These are phyloP conservation scores for Echinosophora koreensis DNA, from an alignment of 306 rosid species.

Conservation along the genomic window DNA sequence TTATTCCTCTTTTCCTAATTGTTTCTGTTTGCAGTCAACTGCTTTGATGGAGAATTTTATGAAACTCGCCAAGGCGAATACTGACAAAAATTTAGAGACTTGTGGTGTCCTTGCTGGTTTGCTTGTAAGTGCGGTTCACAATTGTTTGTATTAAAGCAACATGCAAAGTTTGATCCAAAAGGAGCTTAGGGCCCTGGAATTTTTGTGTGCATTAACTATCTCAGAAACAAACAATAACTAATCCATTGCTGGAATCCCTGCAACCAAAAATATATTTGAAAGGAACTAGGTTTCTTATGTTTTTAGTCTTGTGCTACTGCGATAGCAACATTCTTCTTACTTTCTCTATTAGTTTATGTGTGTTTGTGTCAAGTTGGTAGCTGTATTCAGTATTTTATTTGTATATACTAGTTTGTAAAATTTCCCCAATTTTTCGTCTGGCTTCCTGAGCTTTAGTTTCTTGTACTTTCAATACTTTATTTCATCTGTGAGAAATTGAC, in stretches of 20 bases:
- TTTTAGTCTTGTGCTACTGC: slow-evolving; percentile 17
- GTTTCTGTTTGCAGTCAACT: slow-evolving; percentile 75
- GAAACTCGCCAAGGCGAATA: slow-evolving; percentile 91
- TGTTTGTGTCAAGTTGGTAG: slow-evolving; percentile 25
- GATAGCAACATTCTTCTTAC: not conserved
- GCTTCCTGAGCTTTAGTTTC: slow-evolving; percentile 20
- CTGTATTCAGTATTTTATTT: not conserved
- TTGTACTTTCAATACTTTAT: slow-evolving; percentile 12
- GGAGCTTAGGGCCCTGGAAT: slow-evolving; percentile 21
- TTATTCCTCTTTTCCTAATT: slow-evolving; percentile 36
- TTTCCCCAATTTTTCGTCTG: not conserved
- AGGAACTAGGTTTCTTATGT: slow-evolving; percentile 3
- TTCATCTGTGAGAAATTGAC: slow-evolving; percentile 44
- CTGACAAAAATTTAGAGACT: slow-evolving; percentile 87
- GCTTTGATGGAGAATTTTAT: slow-evolving; percentile 88
- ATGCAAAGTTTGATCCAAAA: slow-evolving; percentile 1
- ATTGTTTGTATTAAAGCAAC: slow-evolving; percentile 1
- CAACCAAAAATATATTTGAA: not conserved
- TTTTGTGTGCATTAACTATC: not conserved
- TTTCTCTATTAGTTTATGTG: not conserved
- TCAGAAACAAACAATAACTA: not conserved
- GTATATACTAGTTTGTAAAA: slow-evolving; percentile 8
- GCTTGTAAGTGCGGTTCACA: slow-evolving; percentile 75
- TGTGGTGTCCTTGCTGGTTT: slow-evolving; percentile 95
- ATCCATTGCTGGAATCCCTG: not conserved